Conservation (phyloP, 106 monocot species). For the Dendrobium nobile region DNA sequence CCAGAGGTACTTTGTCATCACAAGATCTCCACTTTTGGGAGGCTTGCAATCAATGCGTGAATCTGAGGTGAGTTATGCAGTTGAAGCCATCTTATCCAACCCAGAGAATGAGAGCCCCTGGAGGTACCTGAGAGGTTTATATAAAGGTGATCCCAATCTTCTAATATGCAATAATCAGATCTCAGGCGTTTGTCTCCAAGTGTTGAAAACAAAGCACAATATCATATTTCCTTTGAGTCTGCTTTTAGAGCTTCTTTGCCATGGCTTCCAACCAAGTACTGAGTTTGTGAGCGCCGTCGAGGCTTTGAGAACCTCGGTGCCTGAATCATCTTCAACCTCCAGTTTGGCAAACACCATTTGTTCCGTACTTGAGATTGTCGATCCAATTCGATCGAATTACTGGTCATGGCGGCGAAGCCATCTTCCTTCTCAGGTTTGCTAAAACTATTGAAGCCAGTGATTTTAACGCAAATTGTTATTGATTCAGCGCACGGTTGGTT, state of each 20-base stretch:
- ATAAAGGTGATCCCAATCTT: constrained; percentile 46
- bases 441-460: not conserved
- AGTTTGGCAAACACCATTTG: constrained; percentile 44
- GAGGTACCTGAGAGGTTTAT: constrained; percentile 86
- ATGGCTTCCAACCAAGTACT: constrained; percentile 49
- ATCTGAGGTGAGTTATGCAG: constrained; percentile 57
- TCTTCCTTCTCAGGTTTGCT: constrained; percentile 36
- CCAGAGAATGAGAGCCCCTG: constrained; percentile 95
- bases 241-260: constrained; percentile 69
- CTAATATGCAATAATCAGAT: constrained; percentile 39
- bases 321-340: constrained; percentile 16
- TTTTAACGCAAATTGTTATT: too few relatives aligned
- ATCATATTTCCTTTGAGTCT: constrained; percentile 52
- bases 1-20: constrained; percentile 91
- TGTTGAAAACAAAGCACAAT: constrained; percentile 36
- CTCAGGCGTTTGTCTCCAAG: constrained; percentile 47
- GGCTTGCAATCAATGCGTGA: constrained; percentile 67
- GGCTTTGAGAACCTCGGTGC: constrained; percentile 13
- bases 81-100: constrained; percentile 53
- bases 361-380: constrained; percentile 49
- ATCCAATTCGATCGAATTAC: constrained; percentile 72
- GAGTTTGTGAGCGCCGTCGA: constrained; percentile 41
- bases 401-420: constrained; percentile 70
- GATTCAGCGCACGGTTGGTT: too few relatives aligned
- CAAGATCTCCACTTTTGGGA: constrained; percentile 69